Conservation (phyloP, 2,329 filamentous ascomycete species). For the Diaporthe sp. region DNA sequence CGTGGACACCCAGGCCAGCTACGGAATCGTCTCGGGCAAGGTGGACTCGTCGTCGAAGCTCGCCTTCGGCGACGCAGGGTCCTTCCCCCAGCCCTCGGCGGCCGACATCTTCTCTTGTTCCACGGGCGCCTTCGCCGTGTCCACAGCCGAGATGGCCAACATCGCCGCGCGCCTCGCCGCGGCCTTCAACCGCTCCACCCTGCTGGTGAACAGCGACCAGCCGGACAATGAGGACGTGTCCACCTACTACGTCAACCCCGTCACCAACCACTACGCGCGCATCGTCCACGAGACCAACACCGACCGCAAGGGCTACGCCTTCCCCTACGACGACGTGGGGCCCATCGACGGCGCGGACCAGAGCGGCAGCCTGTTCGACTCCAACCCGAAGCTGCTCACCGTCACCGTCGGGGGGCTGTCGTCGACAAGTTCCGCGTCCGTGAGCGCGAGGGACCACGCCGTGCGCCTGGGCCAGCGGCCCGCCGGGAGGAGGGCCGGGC, state of each 20-base stretch:
- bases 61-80: constrained; percentile 49
- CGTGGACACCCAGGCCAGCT: constrained; percentile 64
- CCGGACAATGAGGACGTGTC: constrained; percentile 60
- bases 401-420: constrained; percentile 63
- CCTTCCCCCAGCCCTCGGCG: constrained; percentile 58
- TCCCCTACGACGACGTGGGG: constrained; percentile 77
- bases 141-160: constrained; percentile 62
- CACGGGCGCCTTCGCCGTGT: constrained; percentile 65
- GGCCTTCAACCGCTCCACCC: constrained; percentile 78
- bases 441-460: constrained; percentile 28
- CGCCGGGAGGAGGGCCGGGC: constrained; percentile 11
- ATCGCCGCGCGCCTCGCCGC: constrained; percentile 80
- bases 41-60: constrained; percentile 49
- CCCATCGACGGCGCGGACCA: constrained; percentile 66
- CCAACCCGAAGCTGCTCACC: constrained; percentile 64
- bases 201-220: constrained; percentile 64
- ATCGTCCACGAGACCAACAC: constrained; percentile 71
- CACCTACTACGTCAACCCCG: constrained; percentile 62
- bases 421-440: constrained; percentile 15
- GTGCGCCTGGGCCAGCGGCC: constrained; percentile 19
- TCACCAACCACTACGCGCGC: constrained; percentile 75
- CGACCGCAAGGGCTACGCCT: constrained; percentile 73
- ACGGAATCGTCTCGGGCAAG: constrained; percentile 59
- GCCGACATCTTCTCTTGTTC: constrained; percentile 63
- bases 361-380: constrained; percentile 70